phyloP scores from a whole-genome alignment of 495 filamentous ascomycete species.

The Aspergillus haitiensis region DNA sequence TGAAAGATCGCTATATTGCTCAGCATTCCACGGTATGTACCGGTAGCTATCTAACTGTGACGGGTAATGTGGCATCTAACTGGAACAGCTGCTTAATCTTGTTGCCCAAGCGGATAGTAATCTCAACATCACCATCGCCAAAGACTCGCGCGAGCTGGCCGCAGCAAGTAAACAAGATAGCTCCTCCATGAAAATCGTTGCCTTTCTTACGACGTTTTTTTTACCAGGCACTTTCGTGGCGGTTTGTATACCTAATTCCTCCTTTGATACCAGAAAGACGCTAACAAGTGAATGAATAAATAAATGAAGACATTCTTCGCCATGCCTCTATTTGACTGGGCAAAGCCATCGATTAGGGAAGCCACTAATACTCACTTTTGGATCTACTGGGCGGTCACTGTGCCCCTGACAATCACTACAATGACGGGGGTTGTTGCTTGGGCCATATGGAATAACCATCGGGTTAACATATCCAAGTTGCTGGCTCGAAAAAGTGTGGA shows the following conservation, averaged over 20 bases:
- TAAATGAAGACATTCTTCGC: constrained; percentile 7
- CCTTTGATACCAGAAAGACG: not conserved
- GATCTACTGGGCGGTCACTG: constrained; percentile 4
- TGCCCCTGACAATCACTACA: not conserved
- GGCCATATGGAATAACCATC: too few relatives aligned
- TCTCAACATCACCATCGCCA: constrained; percentile 28
- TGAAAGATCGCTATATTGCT: not conserved
- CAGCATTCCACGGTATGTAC: constrained; percentile 3
- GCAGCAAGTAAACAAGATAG: constrained; percentile 37
- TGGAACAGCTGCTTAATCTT: constrained; percentile 19
- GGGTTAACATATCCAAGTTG: too few relatives aligned
- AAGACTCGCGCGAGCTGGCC: constrained; percentile 29
- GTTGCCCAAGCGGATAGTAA: constrained; percentile 27
- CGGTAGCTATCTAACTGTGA: not conserved
- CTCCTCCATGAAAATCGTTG: constrained; percentile 41
- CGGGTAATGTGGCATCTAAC: not conserved
- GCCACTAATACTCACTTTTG: constrained; percentile 3
- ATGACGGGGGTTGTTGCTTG: not conserved
- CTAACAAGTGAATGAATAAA: not conserved
- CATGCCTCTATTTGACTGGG: constrained; percentile 12
- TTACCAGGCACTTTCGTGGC: constrained; percentile 37
- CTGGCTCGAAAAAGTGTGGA: too few relatives aligned
- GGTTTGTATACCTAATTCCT: not conserved
- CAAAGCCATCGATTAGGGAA: not conserved
- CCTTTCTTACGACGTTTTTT: constrained; percentile 40